Percentiles rank a stretch among this genome's conserved stretches.
phyloP scores from a whole-genome alignment of 2,329 filamentous ascomycete species.

The Sporothrix humicola region DNA sequence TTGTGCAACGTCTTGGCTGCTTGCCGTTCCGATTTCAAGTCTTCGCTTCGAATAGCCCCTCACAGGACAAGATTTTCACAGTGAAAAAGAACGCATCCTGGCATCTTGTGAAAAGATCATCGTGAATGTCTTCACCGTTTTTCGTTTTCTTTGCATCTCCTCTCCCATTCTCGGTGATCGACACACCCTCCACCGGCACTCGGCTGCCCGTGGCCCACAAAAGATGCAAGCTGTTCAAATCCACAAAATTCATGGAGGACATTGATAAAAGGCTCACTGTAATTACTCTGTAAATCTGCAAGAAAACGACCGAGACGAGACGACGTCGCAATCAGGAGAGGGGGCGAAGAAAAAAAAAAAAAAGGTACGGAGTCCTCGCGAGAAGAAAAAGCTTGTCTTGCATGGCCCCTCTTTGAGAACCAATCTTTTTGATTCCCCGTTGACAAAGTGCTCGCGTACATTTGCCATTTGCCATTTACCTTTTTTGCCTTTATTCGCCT shows the following conservation, averaged over 20 bases:
- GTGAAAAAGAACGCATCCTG: not conserved
- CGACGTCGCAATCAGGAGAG: constrained; percentile 20
- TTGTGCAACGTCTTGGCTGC: constrained; percentile 26
- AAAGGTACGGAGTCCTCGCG: no score
- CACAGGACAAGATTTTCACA: not conserved
- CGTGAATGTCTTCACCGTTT: constrained; percentile 6
- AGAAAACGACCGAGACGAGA: not conserved
- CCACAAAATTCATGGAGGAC: no score
- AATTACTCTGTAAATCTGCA: no score
- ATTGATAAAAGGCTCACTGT: not conserved
- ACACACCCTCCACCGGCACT: constrained; percentile 30
- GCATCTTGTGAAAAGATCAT: not conserved
- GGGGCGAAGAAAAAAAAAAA: not conserved
- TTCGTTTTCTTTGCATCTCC: not conserved
- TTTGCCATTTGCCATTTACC: not conserved
- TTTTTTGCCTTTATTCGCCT: not conserved
- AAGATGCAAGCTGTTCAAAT: not conserved
- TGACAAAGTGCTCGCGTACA: not conserved
- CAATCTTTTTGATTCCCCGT: constrained; percentile 9
- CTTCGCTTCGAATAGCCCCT: not conserved
- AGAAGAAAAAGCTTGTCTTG: constrained; percentile 14
- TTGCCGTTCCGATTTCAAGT: not conserved
- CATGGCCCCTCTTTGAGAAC: constrained; percentile 3
- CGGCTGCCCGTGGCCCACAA: constrained; percentile 26
- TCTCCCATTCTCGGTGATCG: not conserved